A percentile compares a stretch with the other conserved stretches of the same genome.
phyloP scores from a whole-genome alignment of 179 eudicot genomes.

The Drosera spatulata region DNA sequence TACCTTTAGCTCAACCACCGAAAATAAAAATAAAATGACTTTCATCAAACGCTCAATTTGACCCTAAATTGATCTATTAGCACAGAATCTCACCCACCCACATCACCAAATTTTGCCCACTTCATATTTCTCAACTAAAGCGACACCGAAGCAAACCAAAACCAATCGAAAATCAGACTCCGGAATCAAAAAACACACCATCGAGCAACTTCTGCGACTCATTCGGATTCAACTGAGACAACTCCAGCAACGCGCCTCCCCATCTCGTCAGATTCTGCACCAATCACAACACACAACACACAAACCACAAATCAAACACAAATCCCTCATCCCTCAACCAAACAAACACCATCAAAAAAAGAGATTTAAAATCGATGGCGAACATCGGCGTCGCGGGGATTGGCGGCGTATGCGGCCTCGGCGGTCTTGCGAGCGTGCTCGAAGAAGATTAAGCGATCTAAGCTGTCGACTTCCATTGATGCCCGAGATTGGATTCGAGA shows the following conservation, averaged over 20 bases:
- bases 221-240: slow-evolving; percentile 44
- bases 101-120: too few species aligned
- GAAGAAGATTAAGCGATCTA: slow-evolving; percentile 64
- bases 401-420: slow-evolving; percentile 38
- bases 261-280: slow-evolving; percentile 77
- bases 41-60: too few species aligned
- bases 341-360: background rate
- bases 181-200: slow-evolving; percentile 22
- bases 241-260: slow-evolving; percentile 90
- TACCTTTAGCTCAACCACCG: too few species aligned
- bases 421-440: slow-evolving; percentile 73
- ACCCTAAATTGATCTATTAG: too few species aligned
- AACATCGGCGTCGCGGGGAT: slow-evolving; percentile 77
- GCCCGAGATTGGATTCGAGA: background rate
- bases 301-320: too few species aligned
- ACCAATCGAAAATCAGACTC: too few species aligned
- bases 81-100: too few species aligned
- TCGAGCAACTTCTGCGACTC: slow-evolving; percentile 59
- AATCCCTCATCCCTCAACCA: background rate
- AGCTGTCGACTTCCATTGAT: slow-evolving; percentile 48
- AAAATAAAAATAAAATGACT: too few species aligned
- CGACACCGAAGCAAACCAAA: too few species aligned
- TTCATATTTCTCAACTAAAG: too few species aligned
- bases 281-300: too few species aligned
- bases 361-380: background rate